phyloP scores from a whole-genome alignment of 2,329 filamentous ascomycete genomes.

The Herpotrichia juniperi region DNA sequence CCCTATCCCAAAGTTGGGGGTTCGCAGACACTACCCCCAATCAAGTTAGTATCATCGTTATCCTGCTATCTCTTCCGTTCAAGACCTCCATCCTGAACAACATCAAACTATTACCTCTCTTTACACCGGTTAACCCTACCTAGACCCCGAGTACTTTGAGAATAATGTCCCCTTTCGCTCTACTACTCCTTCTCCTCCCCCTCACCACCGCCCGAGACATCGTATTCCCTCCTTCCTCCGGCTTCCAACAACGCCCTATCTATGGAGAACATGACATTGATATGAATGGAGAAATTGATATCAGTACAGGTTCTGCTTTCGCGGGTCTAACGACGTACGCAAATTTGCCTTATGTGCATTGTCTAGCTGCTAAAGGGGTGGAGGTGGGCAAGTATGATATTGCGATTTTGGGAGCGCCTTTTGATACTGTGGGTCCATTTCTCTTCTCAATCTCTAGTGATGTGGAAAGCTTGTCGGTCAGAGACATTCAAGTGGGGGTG shows the following conservation, averaged over 20 bases:
- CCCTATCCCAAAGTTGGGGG: no score
- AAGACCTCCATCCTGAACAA: background rate
- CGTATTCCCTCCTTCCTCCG: slow-evolving; percentile 49
- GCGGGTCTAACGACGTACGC: slow-evolving; percentile 55
- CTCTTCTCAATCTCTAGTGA: no score
- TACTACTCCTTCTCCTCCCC: background rate
- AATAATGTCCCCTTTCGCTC: no score
- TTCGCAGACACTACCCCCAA: background rate
- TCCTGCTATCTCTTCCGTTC: background rate
- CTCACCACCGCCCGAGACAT: slow-evolving; percentile 46
- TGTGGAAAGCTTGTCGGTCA: no score
- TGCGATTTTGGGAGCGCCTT: slow-evolving; percentile 56
- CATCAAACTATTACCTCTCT: background rate
- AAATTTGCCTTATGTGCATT: slow-evolving; percentile 56
- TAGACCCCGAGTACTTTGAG: no score
- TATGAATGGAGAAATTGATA: slow-evolving; percentile 20
- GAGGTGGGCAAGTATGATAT: slow-evolving; percentile 55
- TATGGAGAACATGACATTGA: slow-evolving; percentile 27
- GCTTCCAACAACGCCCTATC: slow-evolving; percentile 41
- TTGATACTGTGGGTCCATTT: slow-evolving; percentile 51
- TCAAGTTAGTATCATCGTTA: background rate
- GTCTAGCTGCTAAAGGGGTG: slow-evolving; percentile 43
- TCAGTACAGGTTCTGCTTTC: slow-evolving; percentile 41
- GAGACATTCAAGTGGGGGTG: no score
- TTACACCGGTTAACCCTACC: no score